Evolutionary conservation across 495 filamentous ascomycete species (phyloP).

Genomic region (Pseudomonodictys pantanalensis): DNA sequence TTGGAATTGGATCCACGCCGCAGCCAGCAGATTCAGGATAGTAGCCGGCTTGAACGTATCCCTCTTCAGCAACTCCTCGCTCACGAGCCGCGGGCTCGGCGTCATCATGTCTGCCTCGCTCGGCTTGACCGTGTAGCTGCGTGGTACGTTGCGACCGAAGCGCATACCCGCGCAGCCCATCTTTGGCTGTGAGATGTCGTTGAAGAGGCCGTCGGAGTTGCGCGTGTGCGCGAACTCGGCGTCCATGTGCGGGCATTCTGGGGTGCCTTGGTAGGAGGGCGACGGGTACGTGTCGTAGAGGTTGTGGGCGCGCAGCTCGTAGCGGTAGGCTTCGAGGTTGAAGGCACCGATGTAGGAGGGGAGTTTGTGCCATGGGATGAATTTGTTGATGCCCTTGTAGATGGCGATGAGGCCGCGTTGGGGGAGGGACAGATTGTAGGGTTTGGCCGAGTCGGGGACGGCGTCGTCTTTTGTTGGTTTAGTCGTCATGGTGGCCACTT

Average conservation of each 20-base stretch:
- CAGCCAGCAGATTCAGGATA: conserved; percentile 46
- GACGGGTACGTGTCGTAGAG: conserved; percentile 44
- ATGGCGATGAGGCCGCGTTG: conserved; percentile 28
- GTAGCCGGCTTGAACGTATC: conserved; percentile 47
- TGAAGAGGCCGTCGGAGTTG: conserved; percentile 46
- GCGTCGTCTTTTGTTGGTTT: too few species aligned
- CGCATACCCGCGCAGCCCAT: conserved; percentile 50
- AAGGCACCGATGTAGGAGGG: conserved; percentile 41
- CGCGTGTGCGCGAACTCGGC: conserved; percentile 37
- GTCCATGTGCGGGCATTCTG: conserved; percentile 21
- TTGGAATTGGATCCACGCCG: conserved; percentile 49
- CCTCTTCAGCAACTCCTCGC: conserved; percentile 40
- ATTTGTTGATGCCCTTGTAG: conserved; percentile 42
- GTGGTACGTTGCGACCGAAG: conserved; percentile 44
- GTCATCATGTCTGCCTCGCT: conserved; percentile 43
- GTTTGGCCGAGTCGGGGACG: too few species aligned
- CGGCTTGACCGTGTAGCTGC: conserved; percentile 39
- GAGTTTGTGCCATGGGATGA: conserved; percentile 44
- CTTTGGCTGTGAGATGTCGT: conserved; percentile 39
- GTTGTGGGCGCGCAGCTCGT: conserved; percentile 44
- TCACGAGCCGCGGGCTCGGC: conserved; percentile 44
- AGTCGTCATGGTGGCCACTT: too few species aligned
- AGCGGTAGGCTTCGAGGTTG: conserved; percentile 41
- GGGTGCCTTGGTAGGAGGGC: conserved; percentile 33
- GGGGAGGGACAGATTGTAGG: conserved; percentile 14